Percentiles rank a stretch among this genome's conserved stretches.
phyloP scores from a whole-genome alignment of 805 yeast genomes.

The Saccharomycopsis fermentans region DNA sequence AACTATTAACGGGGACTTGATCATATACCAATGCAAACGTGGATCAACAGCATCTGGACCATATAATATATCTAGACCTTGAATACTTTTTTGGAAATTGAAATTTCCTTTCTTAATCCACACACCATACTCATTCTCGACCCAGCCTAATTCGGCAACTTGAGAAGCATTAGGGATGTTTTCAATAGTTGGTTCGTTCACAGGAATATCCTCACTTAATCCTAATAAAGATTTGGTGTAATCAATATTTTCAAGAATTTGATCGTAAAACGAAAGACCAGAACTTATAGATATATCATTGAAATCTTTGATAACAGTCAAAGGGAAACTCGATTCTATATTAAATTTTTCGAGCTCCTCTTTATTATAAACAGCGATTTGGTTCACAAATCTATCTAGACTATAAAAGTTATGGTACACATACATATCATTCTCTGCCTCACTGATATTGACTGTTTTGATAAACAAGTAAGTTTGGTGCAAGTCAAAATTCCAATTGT shows the following conservation, averaged over 20 bases:
- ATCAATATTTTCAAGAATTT: slow-evolving; percentile 8
- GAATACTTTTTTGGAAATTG: slow-evolving; percentile 30
- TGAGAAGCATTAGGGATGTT: background rate
- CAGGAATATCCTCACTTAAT: background rate
- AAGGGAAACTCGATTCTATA: slow-evolving; percentile 1
- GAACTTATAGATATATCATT: background rate
- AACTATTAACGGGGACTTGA: slow-evolving; percentile 22
- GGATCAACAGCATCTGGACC: slow-evolving; percentile 61
- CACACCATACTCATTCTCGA: slow-evolving; percentile 31
- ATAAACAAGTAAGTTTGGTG: slow-evolving; percentile 10
- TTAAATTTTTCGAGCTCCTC: background rate
- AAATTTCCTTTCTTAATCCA: slow-evolving; percentile 49
- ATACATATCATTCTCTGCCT: slow-evolving; percentile 11
- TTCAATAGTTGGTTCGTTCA: background rate
- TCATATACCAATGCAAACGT: slow-evolving; percentile 48
- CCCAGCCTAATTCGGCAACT: slow-evolving; percentile 14
- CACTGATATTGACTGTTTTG: slow-evolving; percentile 10
- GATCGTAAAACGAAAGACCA: slow-evolving; percentile 13
- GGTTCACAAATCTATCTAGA: slow-evolving; percentile 8
- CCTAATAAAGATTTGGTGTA: slow-evolving; percentile 4
- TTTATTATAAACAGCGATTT: slow-evolving; percentile 10
- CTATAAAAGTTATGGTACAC: slow-evolving; percentile 7
- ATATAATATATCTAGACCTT: slow-evolving; percentile 50
- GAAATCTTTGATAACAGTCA: slow-evolving; percentile 7
- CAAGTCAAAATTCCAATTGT: slow-evolving; percentile 12